phyloP scores from a whole-genome alignment of 2,329 filamentous ascomycete species.

The Apiospora aurea region DNA sequence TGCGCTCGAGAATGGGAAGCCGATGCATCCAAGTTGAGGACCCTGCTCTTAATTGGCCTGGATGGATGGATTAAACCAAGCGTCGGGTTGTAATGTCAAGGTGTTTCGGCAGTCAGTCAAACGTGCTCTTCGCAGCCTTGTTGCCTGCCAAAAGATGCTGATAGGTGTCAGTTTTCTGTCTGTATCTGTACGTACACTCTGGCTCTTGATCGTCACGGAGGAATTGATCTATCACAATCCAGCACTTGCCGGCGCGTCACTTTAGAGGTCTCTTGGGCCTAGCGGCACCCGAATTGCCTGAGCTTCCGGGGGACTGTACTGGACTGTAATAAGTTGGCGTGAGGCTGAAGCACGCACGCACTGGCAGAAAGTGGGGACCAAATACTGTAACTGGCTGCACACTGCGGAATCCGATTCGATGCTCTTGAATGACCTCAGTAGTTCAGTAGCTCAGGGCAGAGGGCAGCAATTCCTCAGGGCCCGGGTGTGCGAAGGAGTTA shows the following conservation, averaged over 20 bases:
- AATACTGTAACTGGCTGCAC: not conserved
- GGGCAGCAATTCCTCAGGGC: not conserved
- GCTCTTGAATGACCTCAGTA: not conserved
- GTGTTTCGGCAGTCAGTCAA: slow-evolving; percentile 17
- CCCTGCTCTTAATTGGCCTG: slow-evolving; percentile 12
- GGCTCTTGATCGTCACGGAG: not conserved
- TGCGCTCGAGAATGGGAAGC: slow-evolving; percentile 6
- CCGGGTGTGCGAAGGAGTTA: not conserved
- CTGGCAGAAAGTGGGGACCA: slow-evolving; percentile 1
- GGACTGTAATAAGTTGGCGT: slow-evolving; percentile 17
- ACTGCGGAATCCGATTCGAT: not conserved
- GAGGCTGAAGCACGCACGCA: slow-evolving; percentile 9
- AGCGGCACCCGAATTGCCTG: not conserved
- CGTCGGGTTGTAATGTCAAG: not conserved
- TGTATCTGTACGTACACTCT: not conserved
- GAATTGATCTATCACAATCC: slow-evolving; percentile 20
- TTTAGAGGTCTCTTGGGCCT: slow-evolving; percentile 6
- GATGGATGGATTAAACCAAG: not conserved
- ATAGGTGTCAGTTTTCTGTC: slow-evolving; percentile 7
- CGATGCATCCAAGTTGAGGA: not conserved
- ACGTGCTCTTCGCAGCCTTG: slow-evolving; percentile 1
- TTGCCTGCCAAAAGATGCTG: slow-evolving; percentile 3
- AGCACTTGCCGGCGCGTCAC: not conserved
- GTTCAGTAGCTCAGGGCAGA: not conserved
- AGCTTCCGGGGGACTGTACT: not conserved